Base-by-base conservation (phyloP, 345 rosid genomes). In the Gossypium bickii region DNA sequence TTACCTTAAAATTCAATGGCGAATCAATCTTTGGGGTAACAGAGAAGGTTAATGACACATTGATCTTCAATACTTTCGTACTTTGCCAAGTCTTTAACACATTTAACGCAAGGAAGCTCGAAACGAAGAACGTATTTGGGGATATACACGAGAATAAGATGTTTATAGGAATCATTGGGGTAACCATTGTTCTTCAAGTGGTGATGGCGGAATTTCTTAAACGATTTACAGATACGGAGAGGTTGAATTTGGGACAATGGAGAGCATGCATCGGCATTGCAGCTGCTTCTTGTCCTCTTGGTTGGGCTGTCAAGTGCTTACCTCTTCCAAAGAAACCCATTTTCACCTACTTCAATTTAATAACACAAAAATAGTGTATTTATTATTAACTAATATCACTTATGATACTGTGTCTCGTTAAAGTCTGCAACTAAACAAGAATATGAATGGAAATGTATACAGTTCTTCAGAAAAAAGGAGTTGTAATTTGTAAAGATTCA, bases 41-140 rank as follows among this genome's bases (percentile, higher is more conserved):
- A 2, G 72, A 86, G 83, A 78, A 75, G 66, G 92, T 87, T 61
- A 91, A 88, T 27, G 82, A 87, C 65, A 89, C 94, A 3, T 71
- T 93, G 81, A 88, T 91, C 57, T 93, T 90, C 83, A 93, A 93
- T 56, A 83, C 81, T 2, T 91, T 93, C 57, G 93, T 89, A 63
- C 80, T 91, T 3, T 89, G 93, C 85, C 92, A 91, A 38, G 93
- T 93, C 60, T 91, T 91, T 61, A 93, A 93, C n/a, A 94, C 89
- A 82, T 90, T 90, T 68, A 90, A 93, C 56, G 92, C 92, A 7
- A 83, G 98, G 82, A 88, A 87, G 80, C 84, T 93, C 1, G 92
- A 89, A 76, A 86, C 87, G 84, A 91, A 82, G 85, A 93, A 93
- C 62, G 92, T 93, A 34, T 90, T 91, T 25, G 64, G 85, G 51